Evolutionary conservation across 2,329 filamentous ascomycete genomes (phyloP), one percentile per base, ranked within the genome.

Genomic region (Cercospora nicotianae): DNA sequence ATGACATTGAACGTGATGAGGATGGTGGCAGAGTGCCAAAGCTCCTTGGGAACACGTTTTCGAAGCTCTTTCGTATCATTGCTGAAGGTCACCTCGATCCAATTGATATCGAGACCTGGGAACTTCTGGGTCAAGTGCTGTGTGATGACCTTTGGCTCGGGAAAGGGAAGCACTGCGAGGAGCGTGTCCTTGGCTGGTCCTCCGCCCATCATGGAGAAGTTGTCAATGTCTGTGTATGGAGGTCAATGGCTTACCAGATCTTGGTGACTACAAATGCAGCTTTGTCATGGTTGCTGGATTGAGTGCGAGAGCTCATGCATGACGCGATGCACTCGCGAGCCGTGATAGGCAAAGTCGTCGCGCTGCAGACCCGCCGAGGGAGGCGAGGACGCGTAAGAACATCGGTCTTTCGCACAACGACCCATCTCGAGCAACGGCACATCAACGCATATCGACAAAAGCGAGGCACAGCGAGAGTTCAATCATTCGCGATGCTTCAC

Each of bases 1-100:
- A 86, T 78, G 65, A 80, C 79, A 69, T 75, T 78, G 51, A 86
- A 77, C 0, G 85, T 87, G 63, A 80, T 78, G 20, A 87, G 79
- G 69, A 86, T 80, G 1, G 80, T 84, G 39, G 79, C 78, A 63
- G 81, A 77, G 60, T 80, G 74, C 76, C 79, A 81, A 36, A 81
- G 69, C 20, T 82, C 80, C 79, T 68, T 23, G 10, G 72, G 67
- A 13, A 77, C 67, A 18, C 66, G 60, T 10, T 70, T 31, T 30
- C 36, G 23, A 16, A 69, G 60, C 26, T 66, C 53, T 53, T 42
- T 36, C 31, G 67, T 26, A 53, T 72, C 63, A n/a, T 36, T 53
- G 26, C 57, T 69, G 63, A 58, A 39, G 57, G 61, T 66, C 36
- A 39, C 51, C 26, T 67, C 59, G 13, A 70, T 23, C 51, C 36